Percentiles rank a stretch among this genome's conserved stretches.
These are phyloP conservation scores for Camellia japonica DNA, from an alignment of 148 eudicot genomes.

Conservation along the genomic window DNA sequence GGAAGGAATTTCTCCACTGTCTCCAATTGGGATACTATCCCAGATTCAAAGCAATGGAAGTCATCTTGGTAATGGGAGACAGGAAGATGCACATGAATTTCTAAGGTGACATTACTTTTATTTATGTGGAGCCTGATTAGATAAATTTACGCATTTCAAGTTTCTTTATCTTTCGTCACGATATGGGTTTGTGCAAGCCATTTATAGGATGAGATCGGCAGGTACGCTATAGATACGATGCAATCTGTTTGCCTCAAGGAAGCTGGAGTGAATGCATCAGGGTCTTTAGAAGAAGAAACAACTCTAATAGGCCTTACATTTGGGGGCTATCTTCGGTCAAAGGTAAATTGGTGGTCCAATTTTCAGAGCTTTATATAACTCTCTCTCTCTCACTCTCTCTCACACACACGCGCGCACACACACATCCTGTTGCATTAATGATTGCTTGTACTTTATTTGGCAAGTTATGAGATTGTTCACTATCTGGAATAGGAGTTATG, in stretches of 20 bases:
- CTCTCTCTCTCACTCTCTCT: not conserved
- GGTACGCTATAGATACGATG: constrained; percentile 75
- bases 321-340: constrained; percentile 85
- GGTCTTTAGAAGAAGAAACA: constrained; percentile 62
- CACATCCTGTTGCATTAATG: too few relatives aligned
- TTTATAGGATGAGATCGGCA: constrained; percentile 23
- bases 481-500: not conserved
- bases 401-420: too few relatives aligned
- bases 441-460: constrained; percentile 2
- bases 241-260: constrained; percentile 69
- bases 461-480: not conserved
- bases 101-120: constrained; percentile 44
- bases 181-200: not conserved
- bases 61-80: constrained; percentile 64
- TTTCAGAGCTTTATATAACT: not conserved
- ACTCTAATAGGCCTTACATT: constrained; percentile 78
- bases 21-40: constrained; percentile 62
- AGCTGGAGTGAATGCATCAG: constrained; percentile 43
- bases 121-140: not conserved
- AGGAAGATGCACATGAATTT: constrained; percentile 97
- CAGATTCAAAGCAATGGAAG: constrained; percentile 64
- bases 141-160: not conserved
- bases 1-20: constrained; percentile 48
- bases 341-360: constrained; percentile 36
- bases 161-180: not conserved